Evolutionary conservation across 148 eudicot species (phyloP).

Genomic region (Amaranthus palmeri): DNA sequence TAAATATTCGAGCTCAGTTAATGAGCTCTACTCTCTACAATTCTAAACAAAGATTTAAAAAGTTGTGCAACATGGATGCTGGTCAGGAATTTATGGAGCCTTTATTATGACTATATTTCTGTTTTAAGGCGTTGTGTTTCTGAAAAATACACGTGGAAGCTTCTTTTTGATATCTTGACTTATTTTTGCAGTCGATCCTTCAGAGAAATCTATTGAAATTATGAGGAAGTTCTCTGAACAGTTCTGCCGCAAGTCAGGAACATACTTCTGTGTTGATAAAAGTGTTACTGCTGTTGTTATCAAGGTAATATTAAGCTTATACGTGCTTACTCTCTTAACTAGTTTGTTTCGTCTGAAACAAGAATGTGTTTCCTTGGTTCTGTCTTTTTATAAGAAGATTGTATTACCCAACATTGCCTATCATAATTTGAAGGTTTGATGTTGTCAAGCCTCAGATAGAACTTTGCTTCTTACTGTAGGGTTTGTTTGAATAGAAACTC

Average conservation of each 20-base stretch:
- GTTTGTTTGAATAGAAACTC: neutral
- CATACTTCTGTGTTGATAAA: conserved; percentile 85
- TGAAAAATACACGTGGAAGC: neutral
- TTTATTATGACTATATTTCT: neutral
- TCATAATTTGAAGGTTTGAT: neutral
- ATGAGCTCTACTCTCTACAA: neutral
- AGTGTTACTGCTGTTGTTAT: conserved; percentile 95
- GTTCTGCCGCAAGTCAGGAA: conserved; percentile 79
- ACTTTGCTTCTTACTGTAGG: neutral
- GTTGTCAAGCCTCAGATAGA: neutral
- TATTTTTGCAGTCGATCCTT: conserved; percentile 56
- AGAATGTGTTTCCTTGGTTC: neutral
- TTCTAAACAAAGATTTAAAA: neutral
- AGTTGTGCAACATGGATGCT: neutral
- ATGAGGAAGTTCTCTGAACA: conserved; percentile 98
- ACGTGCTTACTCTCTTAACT: neutral
- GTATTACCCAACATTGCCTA: neutral
- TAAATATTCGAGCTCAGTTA: neutral
- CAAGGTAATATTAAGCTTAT: conserved; percentile 46
- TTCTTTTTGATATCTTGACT: neutral
- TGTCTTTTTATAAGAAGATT: neutral
- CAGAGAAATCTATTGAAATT: conserved; percentile 82
- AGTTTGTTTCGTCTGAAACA: neutral
- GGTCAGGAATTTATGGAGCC: neutral
- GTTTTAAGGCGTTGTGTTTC: neutral